A percentile compares a stretch with the other conserved stretches of the same genome.
These are phyloP conservation scores for Helotiales sp. DNA, from an alignment of 2,329 filamentous ascomycete species.

Conservation along the genomic window DNA sequence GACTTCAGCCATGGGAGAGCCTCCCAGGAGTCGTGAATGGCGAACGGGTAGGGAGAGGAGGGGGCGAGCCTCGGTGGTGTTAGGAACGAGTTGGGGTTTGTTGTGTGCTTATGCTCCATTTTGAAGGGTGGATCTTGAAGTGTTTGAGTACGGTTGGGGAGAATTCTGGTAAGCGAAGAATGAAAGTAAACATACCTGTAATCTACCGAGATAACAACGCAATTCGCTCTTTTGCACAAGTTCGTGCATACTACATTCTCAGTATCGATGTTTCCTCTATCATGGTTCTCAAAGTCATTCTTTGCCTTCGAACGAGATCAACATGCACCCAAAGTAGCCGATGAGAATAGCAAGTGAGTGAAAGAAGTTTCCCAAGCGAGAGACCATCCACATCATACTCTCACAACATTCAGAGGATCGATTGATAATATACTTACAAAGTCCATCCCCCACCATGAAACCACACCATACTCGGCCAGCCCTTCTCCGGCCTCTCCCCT, in stretches of 20 bases:
- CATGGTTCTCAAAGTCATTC: background rate
- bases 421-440: slow-evolving; percentile 38
- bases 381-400: too few species aligned
- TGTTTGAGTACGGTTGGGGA: background rate
- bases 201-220: slow-evolving; percentile 60
- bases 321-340: too few species aligned
- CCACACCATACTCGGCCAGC: slow-evolving; percentile 62
- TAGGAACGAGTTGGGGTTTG: background rate
- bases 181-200: slow-evolving; percentile 50
- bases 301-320: too few species aligned
- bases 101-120: too few species aligned
- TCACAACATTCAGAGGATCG: too few species aligned
- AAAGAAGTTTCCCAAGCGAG: too few species aligned
- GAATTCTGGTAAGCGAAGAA: background rate
- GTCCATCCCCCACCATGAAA: slow-evolving; percentile 66
- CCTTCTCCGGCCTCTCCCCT: slow-evolving; percentile 48
- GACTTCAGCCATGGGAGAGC: slow-evolving; percentile 53
- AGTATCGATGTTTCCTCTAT: slow-evolving; percentile 57
- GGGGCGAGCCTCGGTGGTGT: slow-evolving; percentile 55
- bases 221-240: slow-evolving; percentile 54
- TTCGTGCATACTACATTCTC: slow-evolving; percentile 63
- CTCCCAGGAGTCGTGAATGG: slow-evolving; percentile 62
- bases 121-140: too few species aligned
- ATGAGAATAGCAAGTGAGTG: background rate
- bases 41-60: slow-evolving; percentile 60